A percentile compares a stretch with the other conserved stretches of the same genome.
Conservation (phyloP, 805 yeast species). For the Schwanniomyces occidentalis region DNA sequence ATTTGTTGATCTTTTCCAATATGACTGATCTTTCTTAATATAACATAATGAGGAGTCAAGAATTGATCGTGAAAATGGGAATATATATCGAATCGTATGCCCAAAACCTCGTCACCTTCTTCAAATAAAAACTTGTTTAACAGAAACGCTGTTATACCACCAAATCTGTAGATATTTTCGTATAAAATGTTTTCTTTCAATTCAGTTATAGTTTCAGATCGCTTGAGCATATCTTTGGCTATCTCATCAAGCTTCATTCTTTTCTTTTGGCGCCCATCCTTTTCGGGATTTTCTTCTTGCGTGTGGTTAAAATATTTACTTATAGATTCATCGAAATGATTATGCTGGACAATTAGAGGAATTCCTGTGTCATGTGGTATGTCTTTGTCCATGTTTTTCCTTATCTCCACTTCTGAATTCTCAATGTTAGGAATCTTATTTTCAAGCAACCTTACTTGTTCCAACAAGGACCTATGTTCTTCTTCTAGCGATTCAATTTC, state of each 20-base stretch:
- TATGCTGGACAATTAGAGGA: slow-evolving; percentile 24
- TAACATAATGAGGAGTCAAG: slow-evolving; percentile 48
- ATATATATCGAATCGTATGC: slow-evolving; percentile 52
- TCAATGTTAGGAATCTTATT: not conserved
- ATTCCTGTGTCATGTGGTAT: slow-evolving; percentile 5
- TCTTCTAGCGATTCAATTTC: slow-evolving; percentile 17
- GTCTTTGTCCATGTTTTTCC: not conserved
- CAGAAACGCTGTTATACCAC: slow-evolving; percentile 54
- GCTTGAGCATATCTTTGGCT: slow-evolving; percentile 2
- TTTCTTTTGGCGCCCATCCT: slow-evolving; percentile 1
- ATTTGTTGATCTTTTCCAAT: slow-evolving; percentile 7
- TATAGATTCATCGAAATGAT: slow-evolving; percentile 32
- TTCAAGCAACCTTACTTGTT: slow-evolving; percentile 12
- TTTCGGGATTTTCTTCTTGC: not conserved
- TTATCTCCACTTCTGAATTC: not conserved
- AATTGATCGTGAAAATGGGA: slow-evolving; percentile 23
- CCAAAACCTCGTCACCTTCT: slow-evolving; percentile 34
- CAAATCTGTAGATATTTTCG: slow-evolving; percentile 50
- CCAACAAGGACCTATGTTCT: slow-evolving; percentile 10
- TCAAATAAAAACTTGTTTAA: slow-evolving; percentile 37
- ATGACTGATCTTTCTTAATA: slow-evolving; percentile 24
- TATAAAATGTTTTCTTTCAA: slow-evolving; percentile 33
- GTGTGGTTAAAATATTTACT: slow-evolving; percentile 17
- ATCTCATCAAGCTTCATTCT: slow-evolving; percentile 5
- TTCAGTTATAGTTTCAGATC: slow-evolving; percentile 11